phyloP scores from a whole-genome alignment of 306 rosid species.

The Cucumis melo region DNA sequence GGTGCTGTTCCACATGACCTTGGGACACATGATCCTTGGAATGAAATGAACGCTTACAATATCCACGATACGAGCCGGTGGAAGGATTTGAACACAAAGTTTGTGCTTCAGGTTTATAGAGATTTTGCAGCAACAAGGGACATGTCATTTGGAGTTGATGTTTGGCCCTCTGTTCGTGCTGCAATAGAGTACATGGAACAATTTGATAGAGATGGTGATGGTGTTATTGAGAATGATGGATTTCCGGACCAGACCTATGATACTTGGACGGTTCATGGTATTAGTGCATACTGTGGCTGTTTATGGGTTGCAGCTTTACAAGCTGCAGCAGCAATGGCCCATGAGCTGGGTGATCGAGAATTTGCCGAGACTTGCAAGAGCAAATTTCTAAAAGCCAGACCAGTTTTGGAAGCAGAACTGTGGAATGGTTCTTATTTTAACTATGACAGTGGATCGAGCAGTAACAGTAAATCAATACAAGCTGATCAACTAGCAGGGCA shows the following conservation, averaged over 20 bases:
- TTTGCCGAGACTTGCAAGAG: conserved; percentile 88
- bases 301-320: conserved; percentile 97
- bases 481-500: conserved; percentile 98
- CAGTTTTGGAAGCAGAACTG: conserved; percentile 63
- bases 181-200: conserved; percentile 95
- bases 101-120: conserved; percentile 85
- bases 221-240: conserved; percentile 88
- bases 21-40: conserved; percentile 98
- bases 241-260: conserved; percentile 98
- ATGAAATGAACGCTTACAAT: conserved; percentile 92
- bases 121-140: conserved; percentile 89
- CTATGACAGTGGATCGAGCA: conserved; percentile 83
- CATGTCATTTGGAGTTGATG: conserved; percentile 91
- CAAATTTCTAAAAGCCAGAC: conserved; percentile 73
- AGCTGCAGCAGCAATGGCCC: conserved; percentile 97
- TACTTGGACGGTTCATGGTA: conserved; percentile 97
- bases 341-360: conserved; percentile 53
- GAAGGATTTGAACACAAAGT: conserved; percentile 96
- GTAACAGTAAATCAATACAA: conserved; percentile 89
- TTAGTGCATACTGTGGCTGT: conserved; percentile 91
- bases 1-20: conserved; percentile 97
- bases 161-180: conserved; percentile 95
- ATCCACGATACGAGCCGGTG: conserved; percentile 93
- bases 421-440: conserved; percentile 98
- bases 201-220: conserved; percentile 79